phyloP scores from a whole-genome alignment of 352 stramenopile genomes.

The Globisporangium paroecandrum region DNA sequence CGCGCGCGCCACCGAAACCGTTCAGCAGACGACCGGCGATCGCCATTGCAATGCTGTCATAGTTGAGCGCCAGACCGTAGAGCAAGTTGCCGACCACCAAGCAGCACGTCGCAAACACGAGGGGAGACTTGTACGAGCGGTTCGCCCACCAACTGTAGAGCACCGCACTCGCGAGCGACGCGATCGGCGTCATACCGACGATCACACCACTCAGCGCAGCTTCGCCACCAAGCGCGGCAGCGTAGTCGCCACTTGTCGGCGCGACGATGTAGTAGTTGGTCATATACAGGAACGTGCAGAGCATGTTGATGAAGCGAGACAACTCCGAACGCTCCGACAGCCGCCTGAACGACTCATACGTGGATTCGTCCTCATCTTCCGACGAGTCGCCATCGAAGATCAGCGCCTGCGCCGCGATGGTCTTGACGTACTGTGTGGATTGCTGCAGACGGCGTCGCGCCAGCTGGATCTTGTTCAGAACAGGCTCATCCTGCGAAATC shows the following conservation, averaged over 20 bases:
- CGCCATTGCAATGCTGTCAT: conserved; percentile 83
- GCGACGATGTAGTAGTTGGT: conserved; percentile 98
- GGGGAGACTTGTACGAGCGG: conserved; percentile 80
- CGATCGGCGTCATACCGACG: conserved; percentile 95
- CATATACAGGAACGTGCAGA: conserved; percentile 96
- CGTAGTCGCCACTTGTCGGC: conserved; percentile 92
- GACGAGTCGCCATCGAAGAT: conserved; percentile 83
- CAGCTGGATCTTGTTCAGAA: conserved; percentile 67
- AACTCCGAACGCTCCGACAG: conserved; percentile 46
- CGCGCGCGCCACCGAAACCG: conserved; percentile 89
- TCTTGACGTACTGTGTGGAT: conserved; percentile 83
- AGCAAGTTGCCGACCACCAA: conserved; percentile 86
- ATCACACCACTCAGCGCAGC: conserved; percentile 92
- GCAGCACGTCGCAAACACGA: conserved; percentile 82
- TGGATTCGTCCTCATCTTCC: conserved; percentile 77
- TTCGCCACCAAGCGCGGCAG: conserved; percentile 82
- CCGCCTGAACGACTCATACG: conserved; percentile 57
- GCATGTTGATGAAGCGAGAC: conserved; percentile 91
- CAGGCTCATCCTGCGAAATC: conserved; percentile 76
- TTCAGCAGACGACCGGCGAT: conserved; percentile 90
- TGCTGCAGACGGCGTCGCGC: conserved; percentile 67
- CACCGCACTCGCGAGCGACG: conserved; percentile 91
- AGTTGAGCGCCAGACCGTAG: conserved; percentile 79
- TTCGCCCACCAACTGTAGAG: conserved; percentile 95
- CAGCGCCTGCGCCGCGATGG: conserved; percentile 71